These are phyloP conservation scores for Pseudevernia furfuracea DNA, from an alignment of 495 filamentous ascomycete species.

Conservation along the genomic window DNA sequence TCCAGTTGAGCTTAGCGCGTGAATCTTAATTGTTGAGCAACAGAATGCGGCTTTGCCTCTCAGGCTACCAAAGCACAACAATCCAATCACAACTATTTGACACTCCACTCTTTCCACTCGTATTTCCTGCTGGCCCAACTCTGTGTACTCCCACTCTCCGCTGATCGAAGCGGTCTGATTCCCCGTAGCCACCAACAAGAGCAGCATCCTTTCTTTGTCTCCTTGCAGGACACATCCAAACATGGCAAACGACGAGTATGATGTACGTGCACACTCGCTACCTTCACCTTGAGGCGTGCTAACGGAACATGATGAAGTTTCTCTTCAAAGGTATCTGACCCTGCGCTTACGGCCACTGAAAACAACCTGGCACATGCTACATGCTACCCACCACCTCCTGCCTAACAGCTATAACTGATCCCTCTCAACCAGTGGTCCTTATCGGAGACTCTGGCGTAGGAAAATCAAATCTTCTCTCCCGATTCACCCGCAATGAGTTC, in stretches of 20 bases:
- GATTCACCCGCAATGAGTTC: conserved; percentile 99
- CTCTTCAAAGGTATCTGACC: conserved; percentile 72
- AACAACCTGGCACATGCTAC: not conserved
- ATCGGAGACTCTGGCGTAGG: conserved; percentile 99
- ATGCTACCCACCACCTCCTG: conserved; percentile 23
- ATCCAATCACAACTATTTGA: not conserved
- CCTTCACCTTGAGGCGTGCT: conserved; percentile 22
- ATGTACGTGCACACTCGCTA: conserved; percentile 58
- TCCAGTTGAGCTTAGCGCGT: not conserved
- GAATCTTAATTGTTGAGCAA: not conserved
- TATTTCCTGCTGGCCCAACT: not conserved
- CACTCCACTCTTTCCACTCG: not conserved
- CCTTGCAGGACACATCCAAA: conserved; percentile 25
- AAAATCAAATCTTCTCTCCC: conserved; percentile 98
- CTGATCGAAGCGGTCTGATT: not conserved
- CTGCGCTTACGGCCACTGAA: conserved; percentile 3
- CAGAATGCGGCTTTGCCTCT: not conserved
- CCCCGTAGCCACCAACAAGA: not conserved
- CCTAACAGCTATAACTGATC: conserved; percentile 15
- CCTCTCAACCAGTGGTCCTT: conserved; percentile 66
- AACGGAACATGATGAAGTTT: conserved; percentile 53
- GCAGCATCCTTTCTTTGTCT: conserved; percentile 11
- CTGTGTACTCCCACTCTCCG: not conserved
- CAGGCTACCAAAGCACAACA: not conserved
- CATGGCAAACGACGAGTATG: conserved; percentile 99